Percentiles rank a stretch among this genome's conserved stretches.
phyloP scores from a whole-genome alignment of 805 yeast species.

The Wickerhamomyces bovis region DNA sequence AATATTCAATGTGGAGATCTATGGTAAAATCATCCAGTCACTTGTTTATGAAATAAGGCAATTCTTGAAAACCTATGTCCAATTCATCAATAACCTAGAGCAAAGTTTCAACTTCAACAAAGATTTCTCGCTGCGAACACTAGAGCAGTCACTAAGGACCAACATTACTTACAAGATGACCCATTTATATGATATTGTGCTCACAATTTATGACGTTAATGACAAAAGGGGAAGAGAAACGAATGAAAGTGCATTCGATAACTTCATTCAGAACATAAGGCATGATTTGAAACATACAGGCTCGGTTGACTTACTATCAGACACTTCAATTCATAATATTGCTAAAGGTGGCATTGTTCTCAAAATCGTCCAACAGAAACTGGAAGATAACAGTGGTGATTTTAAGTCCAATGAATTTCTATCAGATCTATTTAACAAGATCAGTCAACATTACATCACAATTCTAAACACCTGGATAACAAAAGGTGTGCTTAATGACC shows the following conservation, averaged over 20 bases:
- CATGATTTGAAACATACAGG: constrained; percentile 35
- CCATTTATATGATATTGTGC: constrained; percentile 53
- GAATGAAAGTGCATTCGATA: constrained; percentile 32
- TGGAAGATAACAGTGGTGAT: constrained; percentile 63
- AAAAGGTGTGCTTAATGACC: constrained; percentile 70
- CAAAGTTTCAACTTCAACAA: constrained; percentile 41
- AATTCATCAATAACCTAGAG: constrained; percentile 41
- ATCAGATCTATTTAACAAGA: constrained; percentile 43
- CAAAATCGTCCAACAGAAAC: constrained; percentile 50
- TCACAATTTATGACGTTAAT: constrained; percentile 43
- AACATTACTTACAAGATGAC: constrained; percentile 35
- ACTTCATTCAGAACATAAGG: constrained; percentile 36
- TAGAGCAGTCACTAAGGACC: constrained; percentile 46
- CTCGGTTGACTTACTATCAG: constrained; percentile 44
- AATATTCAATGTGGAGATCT: constrained; percentile 43
- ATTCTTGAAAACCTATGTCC: constrained; percentile 32
- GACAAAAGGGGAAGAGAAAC: constrained; percentile 30
- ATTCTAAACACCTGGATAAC: constrained; percentile 80
- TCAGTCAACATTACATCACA: constrained; percentile 55
- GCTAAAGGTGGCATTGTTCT: constrained; percentile 80
- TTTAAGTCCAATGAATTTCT: constrained; percentile 46
- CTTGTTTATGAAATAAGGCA: constrained; percentile 55
- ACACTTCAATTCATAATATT: constrained; percentile 42
- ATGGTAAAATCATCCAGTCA: constrained; percentile 72
- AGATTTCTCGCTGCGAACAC: constrained; percentile 49